Base-by-base conservation (phyloP, 2,329 filamentous ascomycete species). In the Alternaria ventricosa region DNA sequence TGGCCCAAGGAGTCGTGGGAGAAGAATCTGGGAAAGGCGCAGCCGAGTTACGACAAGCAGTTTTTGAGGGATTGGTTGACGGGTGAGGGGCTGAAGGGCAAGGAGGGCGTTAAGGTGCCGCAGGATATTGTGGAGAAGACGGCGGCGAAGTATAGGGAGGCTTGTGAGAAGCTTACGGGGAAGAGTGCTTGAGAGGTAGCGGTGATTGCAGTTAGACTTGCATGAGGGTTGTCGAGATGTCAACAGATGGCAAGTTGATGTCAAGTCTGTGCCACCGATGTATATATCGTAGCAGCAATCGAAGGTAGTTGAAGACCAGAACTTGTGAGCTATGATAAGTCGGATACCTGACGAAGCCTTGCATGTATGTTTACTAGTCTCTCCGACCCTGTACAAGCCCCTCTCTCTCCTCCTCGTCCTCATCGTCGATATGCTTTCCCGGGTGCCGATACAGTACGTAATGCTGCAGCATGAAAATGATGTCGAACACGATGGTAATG, bases 391-490 rank as follows among this genome's bases (percentile, higher is more conserved):
- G 57, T 12, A 78, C 63, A 20, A 79, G 65, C 13, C 66, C 57
- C 41, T 77, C 65, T 9, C 68, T 63, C 22, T 74, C 72, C n/a
- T 75, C 68, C 27, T 72, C 73, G 44, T 73, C 74, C 50, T 75
- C 75, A 36, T 75, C 71, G 2, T 76, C 76, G 0, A 69, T 41
- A 12, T 65, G 65, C 64, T 77, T 74, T 43, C 64, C 67, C 12
- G 71, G 59, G 12, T 73, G 63, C 22, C 78, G 79, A 76, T 97
- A 98, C 20, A 97, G 79, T 36, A 94, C 82, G 73, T 94, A 98
- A 80, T 98, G 96, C 82, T 99, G 96, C 5, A 87, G 75, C 55
- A 98, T 90, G 77, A 98, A 98, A 53, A 97, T 84, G 30, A 91
- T 67, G 77, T 98, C 95, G 78, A 97, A 98, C 3, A 92, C 78